Evolutionary conservation across 108 stramenopile genomes (phyloP).

Genomic region (Nitzschia sp.): DNA sequence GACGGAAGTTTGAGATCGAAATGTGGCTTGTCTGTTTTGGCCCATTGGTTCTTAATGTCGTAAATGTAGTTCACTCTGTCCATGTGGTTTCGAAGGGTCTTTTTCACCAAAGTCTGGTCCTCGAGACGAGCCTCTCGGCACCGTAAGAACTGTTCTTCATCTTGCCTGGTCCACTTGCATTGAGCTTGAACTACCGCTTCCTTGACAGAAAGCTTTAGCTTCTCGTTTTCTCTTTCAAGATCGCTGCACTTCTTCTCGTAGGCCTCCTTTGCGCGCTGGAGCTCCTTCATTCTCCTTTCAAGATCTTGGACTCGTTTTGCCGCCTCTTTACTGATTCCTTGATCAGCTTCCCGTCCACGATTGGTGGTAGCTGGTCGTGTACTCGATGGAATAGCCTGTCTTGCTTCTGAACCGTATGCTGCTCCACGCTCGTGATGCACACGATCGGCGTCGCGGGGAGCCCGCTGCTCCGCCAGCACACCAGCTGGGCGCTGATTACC

Average conservation of each 20-base stretch:
- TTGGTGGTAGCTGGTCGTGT: background rate
- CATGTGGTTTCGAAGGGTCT: conserved; percentile 22
- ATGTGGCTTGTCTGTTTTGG: conserved; percentile 33
- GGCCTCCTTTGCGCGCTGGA: conserved; percentile 22
- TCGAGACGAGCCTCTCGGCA: conserved; percentile 22
- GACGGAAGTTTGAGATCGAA: conserved; percentile 28
- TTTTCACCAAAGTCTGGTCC: conserved; percentile 23
- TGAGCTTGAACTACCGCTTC: conserved; percentile 5
- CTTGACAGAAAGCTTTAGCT: conserved; percentile 7
- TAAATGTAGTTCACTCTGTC: conserved; percentile 30
- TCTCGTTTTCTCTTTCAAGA: conserved; percentile 31
- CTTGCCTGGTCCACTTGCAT: conserved; percentile 17
- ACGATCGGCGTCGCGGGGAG: background rate
- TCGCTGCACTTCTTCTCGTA: conserved; percentile 19
- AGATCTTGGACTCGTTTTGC: conserved; percentile 6
- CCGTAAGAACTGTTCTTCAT: conserved; percentile 25
- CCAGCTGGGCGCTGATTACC: background rate
- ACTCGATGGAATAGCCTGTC: background rate
- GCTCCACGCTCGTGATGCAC: background rate
- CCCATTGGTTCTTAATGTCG: conserved; percentile 40
- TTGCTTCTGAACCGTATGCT: no score
- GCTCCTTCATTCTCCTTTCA: conserved; percentile 12
- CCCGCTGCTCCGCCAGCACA: background rate
- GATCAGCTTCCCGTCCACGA: background rate
- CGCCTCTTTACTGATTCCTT: background rate